These are phyloP conservation scores for Russula ochroleuca DNA, from an alignment of 768 basidiomycete genomes.

Conservation along the genomic window DNA sequence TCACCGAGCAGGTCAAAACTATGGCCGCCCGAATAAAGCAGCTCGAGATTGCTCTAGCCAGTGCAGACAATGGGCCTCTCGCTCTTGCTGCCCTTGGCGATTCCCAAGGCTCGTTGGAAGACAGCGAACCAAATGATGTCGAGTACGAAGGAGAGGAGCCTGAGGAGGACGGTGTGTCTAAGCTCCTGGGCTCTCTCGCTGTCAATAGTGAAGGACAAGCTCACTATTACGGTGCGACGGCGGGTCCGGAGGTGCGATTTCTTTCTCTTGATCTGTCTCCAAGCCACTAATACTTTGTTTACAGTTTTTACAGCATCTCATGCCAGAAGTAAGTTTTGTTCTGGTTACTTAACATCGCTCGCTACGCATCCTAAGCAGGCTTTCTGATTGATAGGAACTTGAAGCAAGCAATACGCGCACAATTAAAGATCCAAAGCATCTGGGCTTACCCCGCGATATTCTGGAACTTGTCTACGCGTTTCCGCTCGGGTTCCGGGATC, in stretches of 20 bases:
- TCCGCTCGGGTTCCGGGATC: conserved; percentile 45
- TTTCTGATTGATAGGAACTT: conserved; percentile 8
- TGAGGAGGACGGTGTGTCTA: conserved; percentile 32
- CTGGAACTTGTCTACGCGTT: conserved; percentile 45
- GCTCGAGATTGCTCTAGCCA: conserved; percentile 42
- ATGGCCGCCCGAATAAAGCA: conserved; percentile 43
- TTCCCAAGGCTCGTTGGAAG: conserved; percentile 4
- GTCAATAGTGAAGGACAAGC: conserved; percentile 48
- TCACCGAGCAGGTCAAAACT: conserved; percentile 45
- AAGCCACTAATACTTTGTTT: conserved; percentile 2
- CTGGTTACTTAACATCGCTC: background rate
- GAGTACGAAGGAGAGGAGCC: conserved; percentile 29
- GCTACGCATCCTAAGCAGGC: background rate
- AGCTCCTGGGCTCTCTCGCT: conserved; percentile 46
- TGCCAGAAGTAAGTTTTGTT: conserved; percentile 10
- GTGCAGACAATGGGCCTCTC: conserved; percentile 29
- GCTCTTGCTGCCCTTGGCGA: conserved; percentile 23
- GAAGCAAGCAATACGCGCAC: conserved; percentile 5
- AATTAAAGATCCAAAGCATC: conserved; percentile 27
- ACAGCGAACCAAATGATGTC: background rate
- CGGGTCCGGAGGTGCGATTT: conserved; percentile 46
- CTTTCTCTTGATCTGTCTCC: background rate
- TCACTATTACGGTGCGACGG: conserved; percentile 48
- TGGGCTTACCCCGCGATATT: conserved; percentile 44
- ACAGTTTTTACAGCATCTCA: conserved; percentile 30